Conservation (phyloP, 768 basidiomycete genomes). For the Rhizopogon salebrosus region DNA sequence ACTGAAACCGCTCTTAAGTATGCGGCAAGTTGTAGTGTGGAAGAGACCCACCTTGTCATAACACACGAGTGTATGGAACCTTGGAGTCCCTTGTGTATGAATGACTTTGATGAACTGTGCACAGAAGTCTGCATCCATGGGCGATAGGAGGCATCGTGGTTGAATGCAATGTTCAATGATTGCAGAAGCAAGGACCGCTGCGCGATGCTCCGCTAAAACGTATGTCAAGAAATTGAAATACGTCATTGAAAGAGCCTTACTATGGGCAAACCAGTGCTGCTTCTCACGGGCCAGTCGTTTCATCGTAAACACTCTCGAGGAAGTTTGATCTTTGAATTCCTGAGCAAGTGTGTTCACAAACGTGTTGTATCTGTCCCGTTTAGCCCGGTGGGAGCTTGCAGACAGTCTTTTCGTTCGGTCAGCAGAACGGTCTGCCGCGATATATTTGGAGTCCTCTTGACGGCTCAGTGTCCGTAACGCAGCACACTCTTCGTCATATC, state of each 20-base stretch:
- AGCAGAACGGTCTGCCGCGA: slow-evolving; percentile 64
- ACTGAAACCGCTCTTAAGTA: slow-evolving; percentile 36
- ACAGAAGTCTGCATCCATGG: slow-evolving; percentile 94
- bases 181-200: slow-evolving; percentile 47
- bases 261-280: slow-evolving; percentile 75
- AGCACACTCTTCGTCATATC: slow-evolving; percentile 76
- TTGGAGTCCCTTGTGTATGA: slow-evolving; percentile 83
- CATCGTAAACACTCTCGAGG: slow-evolving; percentile 65
- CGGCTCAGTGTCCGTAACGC: slow-evolving; percentile 56
- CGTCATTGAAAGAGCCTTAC: slow-evolving; percentile 24
- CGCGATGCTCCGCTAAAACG: slow-evolving; percentile 27
- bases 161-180: slow-evolving; percentile 90
- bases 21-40: not conserved
- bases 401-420: slow-evolving; percentile 56
- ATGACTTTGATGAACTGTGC: slow-evolving; percentile 86
- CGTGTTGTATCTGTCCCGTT: slow-evolving; percentile 61
- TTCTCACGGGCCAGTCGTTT: slow-evolving; percentile 77
- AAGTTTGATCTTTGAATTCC: slow-evolving; percentile 74
- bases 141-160: slow-evolving; percentile 88
- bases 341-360: slow-evolving; percentile 55
- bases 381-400: slow-evolving; percentile 52
- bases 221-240: not conserved
- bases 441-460: slow-evolving; percentile 61
- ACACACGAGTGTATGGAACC: slow-evolving; percentile 80
- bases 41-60: slow-evolving; percentile 66